Conservation (phyloP, 2,329 filamentous ascomycete species). For the Trichoderma sp. region DNA sequence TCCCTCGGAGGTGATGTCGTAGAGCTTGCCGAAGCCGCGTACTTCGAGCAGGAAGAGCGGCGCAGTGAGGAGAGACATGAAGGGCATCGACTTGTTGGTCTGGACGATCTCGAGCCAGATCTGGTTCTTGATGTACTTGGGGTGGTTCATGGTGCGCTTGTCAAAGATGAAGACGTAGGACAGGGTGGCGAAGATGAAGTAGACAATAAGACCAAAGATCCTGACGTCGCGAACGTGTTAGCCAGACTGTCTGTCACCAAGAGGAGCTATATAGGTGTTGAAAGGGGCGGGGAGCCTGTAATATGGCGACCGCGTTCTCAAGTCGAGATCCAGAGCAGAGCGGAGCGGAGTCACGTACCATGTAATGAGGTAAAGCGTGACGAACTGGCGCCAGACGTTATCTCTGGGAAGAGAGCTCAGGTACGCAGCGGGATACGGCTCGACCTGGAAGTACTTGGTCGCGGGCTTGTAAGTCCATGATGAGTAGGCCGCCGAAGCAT, state of each 20-base stretch:
- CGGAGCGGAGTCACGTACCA: conserved; percentile 57
- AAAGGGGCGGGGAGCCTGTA: neutral
- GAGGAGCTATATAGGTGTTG: neutral
- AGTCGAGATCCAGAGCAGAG: neutral
- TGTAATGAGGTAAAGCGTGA: conserved; percentile 78
- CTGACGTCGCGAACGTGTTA: conserved; percentile 43
- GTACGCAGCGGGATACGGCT: conserved; percentile 74
- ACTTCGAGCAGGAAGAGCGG: conserved; percentile 82
- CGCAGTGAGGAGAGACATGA: conserved; percentile 78
- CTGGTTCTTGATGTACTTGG: conserved; percentile 94
- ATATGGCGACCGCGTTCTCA: neutral
- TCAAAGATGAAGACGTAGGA: conserved; percentile 91
- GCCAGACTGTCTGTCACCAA: neutral
- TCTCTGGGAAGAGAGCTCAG: conserved; percentile 75
- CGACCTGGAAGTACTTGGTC: conserved; percentile 64
- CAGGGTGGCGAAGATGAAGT: conserved; percentile 78
- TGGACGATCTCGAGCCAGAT: conserved; percentile 81
- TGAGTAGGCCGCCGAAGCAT: conserved; percentile 56
- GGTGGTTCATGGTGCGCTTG: conserved; percentile 82
- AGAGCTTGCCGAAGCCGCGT: conserved; percentile 80
- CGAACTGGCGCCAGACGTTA: conserved; percentile 69
- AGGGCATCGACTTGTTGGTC: conserved; percentile 70
- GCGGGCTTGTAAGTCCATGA: conserved; percentile 70
- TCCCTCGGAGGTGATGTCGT: conserved; percentile 73
- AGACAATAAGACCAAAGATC: conserved; percentile 79